These are phyloP conservation scores for Cnidoscolus chayamansa DNA, from an alignment of 441 rosid species.

Conservation along the genomic window DNA sequence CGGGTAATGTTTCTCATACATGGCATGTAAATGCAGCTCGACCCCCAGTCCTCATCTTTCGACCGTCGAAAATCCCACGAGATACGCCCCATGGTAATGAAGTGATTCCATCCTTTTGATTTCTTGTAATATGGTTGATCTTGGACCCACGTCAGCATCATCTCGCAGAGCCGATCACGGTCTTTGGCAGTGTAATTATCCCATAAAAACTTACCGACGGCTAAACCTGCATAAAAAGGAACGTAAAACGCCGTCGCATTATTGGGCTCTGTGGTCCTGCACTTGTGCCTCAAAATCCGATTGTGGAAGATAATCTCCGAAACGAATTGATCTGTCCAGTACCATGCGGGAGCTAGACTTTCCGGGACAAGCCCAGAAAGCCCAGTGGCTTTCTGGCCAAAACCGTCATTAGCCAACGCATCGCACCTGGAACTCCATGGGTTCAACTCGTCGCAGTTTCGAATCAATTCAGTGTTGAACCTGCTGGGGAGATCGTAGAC, in stretches of 20 bases:
- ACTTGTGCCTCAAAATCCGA: conserved; percentile 63
- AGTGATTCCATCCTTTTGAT: conserved; percentile 92
- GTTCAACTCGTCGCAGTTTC: conserved; percentile 62
- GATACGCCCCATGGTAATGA: conserved; percentile 83
- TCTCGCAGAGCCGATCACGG: conserved; percentile 67
- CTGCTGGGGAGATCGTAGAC: conserved; percentile 73
- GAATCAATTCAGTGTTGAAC: conserved; percentile 56
- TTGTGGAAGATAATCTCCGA: conserved; percentile 71
- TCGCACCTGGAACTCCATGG: conserved; percentile 91
- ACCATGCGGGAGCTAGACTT: conserved; percentile 66
- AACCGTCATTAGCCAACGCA: conserved; percentile 59
- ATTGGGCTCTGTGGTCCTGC: conserved; percentile 61
- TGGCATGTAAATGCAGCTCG: conserved; percentile 66
- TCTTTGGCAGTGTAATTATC: conserved; percentile 45
- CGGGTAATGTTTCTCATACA: conserved; percentile 96
- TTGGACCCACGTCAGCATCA: conserved; percentile 58
- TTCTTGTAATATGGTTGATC: conserved; percentile 54
- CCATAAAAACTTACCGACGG: conserved; percentile 83
- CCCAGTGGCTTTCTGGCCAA: conserved; percentile 55
- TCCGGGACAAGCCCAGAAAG: conserved; percentile 52
- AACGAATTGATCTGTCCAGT: conserved; percentile 86
- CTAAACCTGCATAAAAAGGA: conserved; percentile 89
- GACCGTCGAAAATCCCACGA: conserved; percentile 96
- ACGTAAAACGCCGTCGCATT: conserved; percentile 77
- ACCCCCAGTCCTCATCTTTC: conserved; percentile 76